Evolutionary conservation across 805 yeast genomes (phyloP).

Genomic region (Saccharomycodes ludwigii): DNA sequence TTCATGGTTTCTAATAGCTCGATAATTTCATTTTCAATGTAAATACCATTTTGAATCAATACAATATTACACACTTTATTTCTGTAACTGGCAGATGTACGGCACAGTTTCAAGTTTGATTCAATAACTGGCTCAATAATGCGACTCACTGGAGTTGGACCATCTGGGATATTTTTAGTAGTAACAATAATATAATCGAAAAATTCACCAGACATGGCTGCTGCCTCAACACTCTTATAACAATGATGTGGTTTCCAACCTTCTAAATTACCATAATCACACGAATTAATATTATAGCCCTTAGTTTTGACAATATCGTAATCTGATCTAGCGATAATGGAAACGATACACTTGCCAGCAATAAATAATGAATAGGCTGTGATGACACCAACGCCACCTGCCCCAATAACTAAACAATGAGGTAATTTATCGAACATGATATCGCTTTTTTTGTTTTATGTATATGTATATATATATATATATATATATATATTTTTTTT

Average conservation of each 20-base stretch:
- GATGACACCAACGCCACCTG: constrained; percentile 81
- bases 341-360: constrained; percentile 37
- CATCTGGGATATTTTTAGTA: constrained; percentile 61
- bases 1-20: constrained; percentile 29
- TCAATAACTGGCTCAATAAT: constrained; percentile 39
- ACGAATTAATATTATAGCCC: constrained; percentile 51
- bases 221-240: constrained; percentile 33
- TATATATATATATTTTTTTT: too few species aligned
- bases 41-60: constrained; percentile 57
- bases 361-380: constrained; percentile 51
- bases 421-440: constrained; percentile 7
- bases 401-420: constrained; percentile 53
- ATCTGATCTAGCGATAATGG: constrained; percentile 55
- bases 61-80: constrained; percentile 31
- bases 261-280: constrained; percentile 45
- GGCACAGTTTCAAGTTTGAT: constrained; percentile 13
- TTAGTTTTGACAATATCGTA: constrained; percentile 36
- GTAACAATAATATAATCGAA: constrained; percentile 53
- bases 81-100: neutral
- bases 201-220: constrained; percentile 27
- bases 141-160: constrained; percentile 38
- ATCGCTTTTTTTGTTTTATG: too few species aligned
- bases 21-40: constrained; percentile 43
- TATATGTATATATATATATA: too few species aligned
- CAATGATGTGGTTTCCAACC: constrained; percentile 49